Evolutionary conservation across 2,329 filamentous ascomycete species (phyloP).

Genomic region (Neodidymelliopsis sp.): DNA sequence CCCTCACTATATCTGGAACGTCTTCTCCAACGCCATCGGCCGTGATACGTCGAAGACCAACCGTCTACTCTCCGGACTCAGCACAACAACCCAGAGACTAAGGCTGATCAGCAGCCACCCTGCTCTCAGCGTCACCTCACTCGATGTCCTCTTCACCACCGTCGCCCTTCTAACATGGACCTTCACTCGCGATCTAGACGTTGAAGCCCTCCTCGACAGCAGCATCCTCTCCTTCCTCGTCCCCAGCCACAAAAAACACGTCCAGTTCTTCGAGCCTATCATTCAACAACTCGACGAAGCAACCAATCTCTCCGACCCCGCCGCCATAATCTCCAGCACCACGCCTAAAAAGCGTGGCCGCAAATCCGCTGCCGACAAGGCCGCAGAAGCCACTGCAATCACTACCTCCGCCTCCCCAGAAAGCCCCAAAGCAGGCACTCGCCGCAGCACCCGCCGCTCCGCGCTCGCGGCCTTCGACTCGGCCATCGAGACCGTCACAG

Average conservation of each 20-base stretch:
- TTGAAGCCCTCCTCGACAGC: constrained; percentile 57
- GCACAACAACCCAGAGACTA: constrained; percentile 50
- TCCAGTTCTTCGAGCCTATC: constrained; percentile 16
- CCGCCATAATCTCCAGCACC: constrained; percentile 12
- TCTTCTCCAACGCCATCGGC: constrained; percentile 54
- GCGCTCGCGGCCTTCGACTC: constrained; percentile 15
- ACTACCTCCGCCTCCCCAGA: background rate
- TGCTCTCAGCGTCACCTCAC: constrained; percentile 63
- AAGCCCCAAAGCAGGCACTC: no score
- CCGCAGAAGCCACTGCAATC: background rate
- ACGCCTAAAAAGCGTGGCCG: constrained; percentile 33
- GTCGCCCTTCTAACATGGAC: constrained; percentile 65
- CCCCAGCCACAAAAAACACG: constrained; percentile 37
- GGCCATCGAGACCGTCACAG: constrained; percentile 7
- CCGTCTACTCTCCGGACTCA: constrained; percentile 36
- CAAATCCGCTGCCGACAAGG: background rate
- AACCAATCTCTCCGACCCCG: constrained; percentile 13
- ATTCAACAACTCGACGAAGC: constrained; percentile 9
- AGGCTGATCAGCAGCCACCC: constrained; percentile 64
- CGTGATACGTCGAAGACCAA: constrained; percentile 50
- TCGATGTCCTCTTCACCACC: constrained; percentile 65
- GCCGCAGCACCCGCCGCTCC: constrained; percentile 6
- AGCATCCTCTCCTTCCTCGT: constrained; percentile 41
- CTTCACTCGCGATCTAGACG: constrained; percentile 61
- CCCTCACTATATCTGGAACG: constrained; percentile 48